A percentile compares a stretch with the other conserved stretches of the same genome.
Conservation (phyloP, 1,284 basidiomycete genomes). For the Kwoniella shivajii region DNA sequence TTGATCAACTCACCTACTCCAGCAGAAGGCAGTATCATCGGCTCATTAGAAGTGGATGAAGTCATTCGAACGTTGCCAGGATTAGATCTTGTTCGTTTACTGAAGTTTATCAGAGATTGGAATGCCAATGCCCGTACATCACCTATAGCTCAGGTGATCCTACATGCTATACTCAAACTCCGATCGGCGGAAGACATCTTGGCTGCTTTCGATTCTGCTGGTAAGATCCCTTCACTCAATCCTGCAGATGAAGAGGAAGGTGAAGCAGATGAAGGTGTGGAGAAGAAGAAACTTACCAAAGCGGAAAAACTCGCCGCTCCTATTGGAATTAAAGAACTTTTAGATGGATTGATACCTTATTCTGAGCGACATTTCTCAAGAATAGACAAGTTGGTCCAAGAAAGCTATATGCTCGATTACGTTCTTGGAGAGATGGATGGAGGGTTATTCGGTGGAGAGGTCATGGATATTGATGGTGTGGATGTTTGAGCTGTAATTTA, state of each 20-base stretch:
- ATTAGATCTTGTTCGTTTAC: constrained; percentile 75
- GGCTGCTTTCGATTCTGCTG: constrained; percentile 62
- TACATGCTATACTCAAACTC: constrained; percentile 79
- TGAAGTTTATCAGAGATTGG: constrained; percentile 87
- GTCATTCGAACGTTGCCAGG: constrained; percentile 73
- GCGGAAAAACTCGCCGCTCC: constrained; percentile 17
- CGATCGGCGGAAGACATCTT: constrained; percentile 72
- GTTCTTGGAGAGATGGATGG: constrained; percentile 89
- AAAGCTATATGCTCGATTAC: constrained; percentile 92
- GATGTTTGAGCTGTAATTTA: background rate
- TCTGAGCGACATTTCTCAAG: constrained; percentile 87
- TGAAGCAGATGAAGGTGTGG: constrained; percentile 46
- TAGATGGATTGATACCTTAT: constrained; percentile 88
- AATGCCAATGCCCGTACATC: constrained; percentile 87
- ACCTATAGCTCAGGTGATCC: constrained; percentile 78
- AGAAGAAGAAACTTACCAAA: constrained; percentile 32
- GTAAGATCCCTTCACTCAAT: constrained; percentile 29
- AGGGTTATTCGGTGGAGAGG: constrained; percentile 47
- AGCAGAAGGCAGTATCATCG: constrained; percentile 56
- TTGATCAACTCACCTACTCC: constrained; percentile 52
- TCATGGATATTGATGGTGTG: constrained; percentile 40
- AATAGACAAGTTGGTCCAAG: constrained; percentile 83
- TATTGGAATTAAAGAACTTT: constrained; percentile 66
- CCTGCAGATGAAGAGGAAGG: constrained; percentile 28
- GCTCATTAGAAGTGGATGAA: constrained; percentile 72